phyloP scores from a whole-genome alignment of 202 grass and related monocot species.

The Zizania palustris region DNA sequence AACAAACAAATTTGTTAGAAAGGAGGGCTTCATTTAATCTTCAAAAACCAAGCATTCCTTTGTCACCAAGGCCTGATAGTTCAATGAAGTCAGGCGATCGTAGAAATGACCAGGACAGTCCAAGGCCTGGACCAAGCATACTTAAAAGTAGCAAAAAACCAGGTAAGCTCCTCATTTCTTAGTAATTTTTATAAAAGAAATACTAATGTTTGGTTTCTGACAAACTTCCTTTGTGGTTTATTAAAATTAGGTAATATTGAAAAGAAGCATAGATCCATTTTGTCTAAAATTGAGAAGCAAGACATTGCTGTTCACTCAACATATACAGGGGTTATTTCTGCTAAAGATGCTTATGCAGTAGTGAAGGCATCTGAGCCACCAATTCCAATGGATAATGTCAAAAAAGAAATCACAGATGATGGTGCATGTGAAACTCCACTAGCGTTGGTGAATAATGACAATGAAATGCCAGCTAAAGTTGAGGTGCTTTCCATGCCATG shows the following conservation, averaged over 20 bases:
- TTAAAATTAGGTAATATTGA: constrained; percentile 43
- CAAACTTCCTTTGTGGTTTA: constrained; percentile 34
- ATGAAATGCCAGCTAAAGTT: constrained; percentile 42
- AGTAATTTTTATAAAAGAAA: neutral
- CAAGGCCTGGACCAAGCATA: constrained; percentile 57
- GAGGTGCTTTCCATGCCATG: constrained; percentile 34
- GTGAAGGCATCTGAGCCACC: constrained; percentile 35
- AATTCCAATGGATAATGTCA: constrained; percentile 39
- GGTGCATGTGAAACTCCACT: constrained; percentile 34
- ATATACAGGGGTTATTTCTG: constrained; percentile 35
- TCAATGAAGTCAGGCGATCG: constrained; percentile 53
- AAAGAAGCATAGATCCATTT: constrained; percentile 48
- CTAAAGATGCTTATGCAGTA: constrained; percentile 16
- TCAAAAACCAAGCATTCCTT: constrained; percentile 55
- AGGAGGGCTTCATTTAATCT: constrained; percentile 62
- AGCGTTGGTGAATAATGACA: constrained; percentile 38
- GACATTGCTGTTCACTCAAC: constrained; percentile 15
- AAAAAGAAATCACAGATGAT: constrained; percentile 47
- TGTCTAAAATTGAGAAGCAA: constrained; percentile 38
- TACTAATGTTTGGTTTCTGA: neutral
- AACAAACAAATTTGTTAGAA: constrained; percentile 48
- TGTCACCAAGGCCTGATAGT: constrained; percentile 49
- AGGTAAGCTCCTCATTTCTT: constrained; percentile 48
- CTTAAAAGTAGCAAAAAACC: constrained; percentile 55
- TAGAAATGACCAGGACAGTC: constrained; percentile 50